Percentiles rank a stretch among this genome's conserved stretches.
Evolutionary conservation across 805 yeast genomes (phyloP).

Genomic region (Ogataea saltuana): DNA sequence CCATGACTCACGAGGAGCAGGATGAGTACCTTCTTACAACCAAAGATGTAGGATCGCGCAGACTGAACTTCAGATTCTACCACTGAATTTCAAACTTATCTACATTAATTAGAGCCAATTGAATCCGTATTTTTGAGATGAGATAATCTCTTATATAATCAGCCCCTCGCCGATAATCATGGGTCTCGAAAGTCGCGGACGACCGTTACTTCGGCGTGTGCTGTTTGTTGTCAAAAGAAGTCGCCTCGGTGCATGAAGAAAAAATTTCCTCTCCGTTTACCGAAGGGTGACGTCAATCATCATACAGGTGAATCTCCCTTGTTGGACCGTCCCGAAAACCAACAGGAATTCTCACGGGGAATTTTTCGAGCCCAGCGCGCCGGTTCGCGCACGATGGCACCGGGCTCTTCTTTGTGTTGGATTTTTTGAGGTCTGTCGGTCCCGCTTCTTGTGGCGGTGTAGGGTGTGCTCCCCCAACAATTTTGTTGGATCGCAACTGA

Average conservation of each 20-base stretch:
- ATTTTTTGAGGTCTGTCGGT: background rate
- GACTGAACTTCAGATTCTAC: slow-evolving; percentile 49
- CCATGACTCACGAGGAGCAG: slow-evolving; percentile 50
- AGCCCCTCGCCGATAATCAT: too few relatives aligned
- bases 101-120: background rate
- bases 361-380: background rate
- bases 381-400: background rate
- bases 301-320: slow-evolving; percentile 1
- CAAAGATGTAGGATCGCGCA: slow-evolving; percentile 54
- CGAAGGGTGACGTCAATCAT: slow-evolving; percentile 13
- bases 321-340: slow-evolving; percentile 5
- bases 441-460: slow-evolving; percentile 2
- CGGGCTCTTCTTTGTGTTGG: slow-evolving; percentile 5
- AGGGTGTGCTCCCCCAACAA: slow-evolving; percentile 7
- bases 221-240: too few relatives aligned
- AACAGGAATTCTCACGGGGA: background rate
- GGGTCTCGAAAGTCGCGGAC: too few relatives aligned
- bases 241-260: background rate
- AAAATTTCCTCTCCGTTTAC: too few relatives aligned
- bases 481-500: slow-evolving; percentile 14
- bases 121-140: too few relatives aligned
- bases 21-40: slow-evolving; percentile 47
- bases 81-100: slow-evolving; percentile 13
- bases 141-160: too few relatives aligned
- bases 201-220: too few relatives aligned